Evolutionary conservation across 2,329 filamentous ascomycete species (phyloP).

Genomic region (Phaeosphaeria sp.): DNA sequence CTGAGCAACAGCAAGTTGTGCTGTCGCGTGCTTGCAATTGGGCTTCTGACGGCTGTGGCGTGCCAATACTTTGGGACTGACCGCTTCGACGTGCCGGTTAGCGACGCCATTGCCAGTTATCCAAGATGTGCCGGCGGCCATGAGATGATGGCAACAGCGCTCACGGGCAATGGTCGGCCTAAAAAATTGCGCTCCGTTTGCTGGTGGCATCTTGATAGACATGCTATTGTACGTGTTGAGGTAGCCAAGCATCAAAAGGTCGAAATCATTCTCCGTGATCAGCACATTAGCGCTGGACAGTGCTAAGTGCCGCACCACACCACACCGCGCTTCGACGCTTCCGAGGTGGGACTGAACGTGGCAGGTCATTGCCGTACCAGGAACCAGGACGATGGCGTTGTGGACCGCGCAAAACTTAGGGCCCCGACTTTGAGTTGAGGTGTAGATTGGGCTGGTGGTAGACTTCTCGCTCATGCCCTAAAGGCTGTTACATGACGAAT

Average conservation of each 20-base stretch:
- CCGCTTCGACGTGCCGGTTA: background rate
- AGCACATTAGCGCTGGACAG: background rate
- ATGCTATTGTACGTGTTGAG: background rate
- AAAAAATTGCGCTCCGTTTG: background rate
- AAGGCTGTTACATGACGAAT: too few relatives aligned
- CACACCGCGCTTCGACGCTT: background rate
- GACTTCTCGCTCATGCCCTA: too few relatives aligned
- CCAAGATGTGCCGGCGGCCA: background rate
- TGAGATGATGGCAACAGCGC: background rate
- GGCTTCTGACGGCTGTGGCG: background rate
- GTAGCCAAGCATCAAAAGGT: background rate
- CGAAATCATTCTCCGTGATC: background rate
- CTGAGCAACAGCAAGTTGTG: background rate
- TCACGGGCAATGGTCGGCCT: background rate
- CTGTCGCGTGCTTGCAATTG: background rate
- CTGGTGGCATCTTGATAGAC: background rate
- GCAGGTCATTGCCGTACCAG: background rate
- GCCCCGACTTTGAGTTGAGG: too few relatives aligned
- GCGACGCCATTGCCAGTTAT: background rate
- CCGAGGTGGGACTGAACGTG: background rate
- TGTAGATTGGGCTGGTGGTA: too few relatives aligned
- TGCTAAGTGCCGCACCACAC: background rate
- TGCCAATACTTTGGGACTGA: background rate
- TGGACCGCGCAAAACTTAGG: background rate
- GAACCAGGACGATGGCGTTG: background rate